A percentile compares a stretch with the other conserved stretches of the same genome.
These are phyloP conservation scores for Escovopsis sp. DNA, from an alignment of 2,329 filamentous ascomycete species.

Conservation along the genomic window DNA sequence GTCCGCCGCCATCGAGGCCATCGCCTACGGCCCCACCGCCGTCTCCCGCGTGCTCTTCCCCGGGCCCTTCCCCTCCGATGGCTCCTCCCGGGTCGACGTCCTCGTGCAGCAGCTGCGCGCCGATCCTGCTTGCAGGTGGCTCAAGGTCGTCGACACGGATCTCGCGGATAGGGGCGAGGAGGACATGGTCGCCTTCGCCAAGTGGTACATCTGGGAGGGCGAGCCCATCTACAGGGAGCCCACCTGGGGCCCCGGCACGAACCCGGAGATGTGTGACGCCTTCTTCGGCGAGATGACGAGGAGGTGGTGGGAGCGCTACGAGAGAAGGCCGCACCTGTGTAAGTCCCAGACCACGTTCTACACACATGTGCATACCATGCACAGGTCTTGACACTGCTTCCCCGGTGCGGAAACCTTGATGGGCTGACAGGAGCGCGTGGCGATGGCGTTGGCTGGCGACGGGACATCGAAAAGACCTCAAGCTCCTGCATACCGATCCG, in stretches of 20 bases:
- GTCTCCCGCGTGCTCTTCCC: constrained; percentile 20
- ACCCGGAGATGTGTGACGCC: constrained; percentile 18
- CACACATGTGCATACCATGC: no score
- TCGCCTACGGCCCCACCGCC: constrained; percentile 20
- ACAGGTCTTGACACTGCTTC: no score
- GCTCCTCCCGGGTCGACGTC: constrained; percentile 10
- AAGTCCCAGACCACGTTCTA: constrained; percentile 5
- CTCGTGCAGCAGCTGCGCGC: constrained; percentile 10
- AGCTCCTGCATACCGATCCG: constrained; percentile 23
- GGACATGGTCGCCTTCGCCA: constrained; percentile 20
- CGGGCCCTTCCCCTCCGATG: constrained; percentile 9
- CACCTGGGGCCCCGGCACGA: constrained; percentile 16
- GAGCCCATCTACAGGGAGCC: constrained; percentile 10
- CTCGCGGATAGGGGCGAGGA: constrained; percentile 13
- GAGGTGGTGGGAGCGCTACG: constrained; percentile 16
- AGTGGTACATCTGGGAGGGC: constrained; percentile 20
- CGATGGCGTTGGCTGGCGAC: no score
- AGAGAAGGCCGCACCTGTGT: constrained; percentile 21
- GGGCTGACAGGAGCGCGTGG: no score
- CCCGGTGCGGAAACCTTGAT: no score
- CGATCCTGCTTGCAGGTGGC: constrained; percentile 18
- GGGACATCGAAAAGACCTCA: constrained; percentile 15
- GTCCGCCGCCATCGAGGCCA: constrained; percentile 21
- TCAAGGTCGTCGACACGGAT: constrained; percentile 22
- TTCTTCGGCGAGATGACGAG: constrained; percentile 18